These are phyloP conservation scores for Hygrophorus russula DNA, from an alignment of 768 basidiomycete species.

Conservation along the genomic window DNA sequence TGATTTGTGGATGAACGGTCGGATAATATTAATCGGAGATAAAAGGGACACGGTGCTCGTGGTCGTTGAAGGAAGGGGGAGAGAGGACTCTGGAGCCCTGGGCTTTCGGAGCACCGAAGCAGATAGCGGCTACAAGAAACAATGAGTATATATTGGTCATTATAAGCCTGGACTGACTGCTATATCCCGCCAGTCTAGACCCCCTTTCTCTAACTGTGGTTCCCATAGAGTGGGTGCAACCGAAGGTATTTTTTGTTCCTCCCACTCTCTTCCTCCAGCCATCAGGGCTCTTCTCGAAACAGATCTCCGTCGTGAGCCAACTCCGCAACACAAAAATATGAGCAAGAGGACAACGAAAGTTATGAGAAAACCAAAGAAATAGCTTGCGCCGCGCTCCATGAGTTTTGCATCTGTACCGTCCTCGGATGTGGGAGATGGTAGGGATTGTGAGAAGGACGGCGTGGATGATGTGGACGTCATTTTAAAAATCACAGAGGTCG, in stretches of 20 bases:
- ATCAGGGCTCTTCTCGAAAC: constrained; percentile 16
- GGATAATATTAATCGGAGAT: constrained; percentile 6
- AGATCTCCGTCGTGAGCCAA: constrained; percentile 33
- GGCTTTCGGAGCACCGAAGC: constrained; percentile 9
- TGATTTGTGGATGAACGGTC: not conserved
- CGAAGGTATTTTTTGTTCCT: constrained; percentile 7
- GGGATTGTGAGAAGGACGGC: constrained; percentile 4
- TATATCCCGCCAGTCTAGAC: constrained; percentile 9
- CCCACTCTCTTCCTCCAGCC: constrained; percentile 11
- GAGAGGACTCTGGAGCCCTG: not conserved
- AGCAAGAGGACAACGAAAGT: constrained; percentile 36
- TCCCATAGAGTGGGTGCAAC: constrained; percentile 9
- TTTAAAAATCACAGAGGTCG: not conserved
- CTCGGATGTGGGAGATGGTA: not conserved
- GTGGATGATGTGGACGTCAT: not conserved
- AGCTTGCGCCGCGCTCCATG: constrained; percentile 25
- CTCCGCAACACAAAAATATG: constrained; percentile 39
- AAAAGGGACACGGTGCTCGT: constrained; percentile 3
- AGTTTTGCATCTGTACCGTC: not conserved
- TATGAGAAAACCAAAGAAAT: constrained; percentile 44
- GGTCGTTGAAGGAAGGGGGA: not conserved
- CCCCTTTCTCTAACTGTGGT: constrained; percentile 7
- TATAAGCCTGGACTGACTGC: constrained; percentile 9
- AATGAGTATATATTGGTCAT: not conserved
- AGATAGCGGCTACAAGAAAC: constrained; percentile 14